A percentile compares a stretch with the other conserved stretches of the same genome.
Conservation (phyloP, 805 yeast species). For the Zygosaccharomyces siamensis region DNA sequence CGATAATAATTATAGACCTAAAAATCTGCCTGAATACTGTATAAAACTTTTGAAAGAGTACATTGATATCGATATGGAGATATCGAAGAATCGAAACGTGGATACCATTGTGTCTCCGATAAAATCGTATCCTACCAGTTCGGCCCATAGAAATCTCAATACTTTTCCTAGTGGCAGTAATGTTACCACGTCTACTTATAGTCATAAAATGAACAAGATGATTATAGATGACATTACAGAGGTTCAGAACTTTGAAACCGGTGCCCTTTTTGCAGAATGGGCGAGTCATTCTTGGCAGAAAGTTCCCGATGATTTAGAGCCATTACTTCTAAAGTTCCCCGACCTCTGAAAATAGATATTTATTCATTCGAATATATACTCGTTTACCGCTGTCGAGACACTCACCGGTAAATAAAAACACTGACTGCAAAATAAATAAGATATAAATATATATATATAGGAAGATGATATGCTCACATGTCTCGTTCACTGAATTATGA, state of each 20-base stretch:
- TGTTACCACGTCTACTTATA: not conserved
- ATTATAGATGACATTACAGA: conserved; percentile 7
- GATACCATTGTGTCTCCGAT: conserved; percentile 11
- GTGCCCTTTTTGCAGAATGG: conserved; percentile 28
- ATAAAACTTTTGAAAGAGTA: conserved; percentile 22
- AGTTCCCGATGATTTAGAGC: conserved; percentile 37
- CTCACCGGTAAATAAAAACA: conserved; percentile 3
- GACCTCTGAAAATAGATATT: conserved; percentile 14
- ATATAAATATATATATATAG: conserved; percentile 13
- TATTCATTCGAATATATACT: conserved; percentile 13
- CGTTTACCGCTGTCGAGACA: conserved; percentile 4
- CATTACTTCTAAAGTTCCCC: conserved; percentile 13
- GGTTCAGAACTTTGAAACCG: conserved; percentile 13
- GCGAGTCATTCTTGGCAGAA: conserved; percentile 26
- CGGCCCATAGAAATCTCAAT: not conserved
- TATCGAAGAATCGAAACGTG: conserved; percentile 3
- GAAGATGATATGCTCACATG: conserved; percentile 16
- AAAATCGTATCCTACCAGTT: conserved; percentile 6
- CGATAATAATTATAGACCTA: conserved; percentile 43
- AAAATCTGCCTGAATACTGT: conserved; percentile 40
- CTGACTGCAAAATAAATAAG: conserved; percentile 7
- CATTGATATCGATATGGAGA: conserved; percentile 11
- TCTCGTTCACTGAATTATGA: conserved; percentile 9
- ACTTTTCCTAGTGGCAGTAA: not conserved
- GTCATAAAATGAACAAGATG: conserved; percentile 5